A percentile compares a stretch with the other conserved stretches of the same genome.
Conservation (phyloP, 495 filamentous ascomycete genomes). For the Jackrogersella minutella region DNA sequence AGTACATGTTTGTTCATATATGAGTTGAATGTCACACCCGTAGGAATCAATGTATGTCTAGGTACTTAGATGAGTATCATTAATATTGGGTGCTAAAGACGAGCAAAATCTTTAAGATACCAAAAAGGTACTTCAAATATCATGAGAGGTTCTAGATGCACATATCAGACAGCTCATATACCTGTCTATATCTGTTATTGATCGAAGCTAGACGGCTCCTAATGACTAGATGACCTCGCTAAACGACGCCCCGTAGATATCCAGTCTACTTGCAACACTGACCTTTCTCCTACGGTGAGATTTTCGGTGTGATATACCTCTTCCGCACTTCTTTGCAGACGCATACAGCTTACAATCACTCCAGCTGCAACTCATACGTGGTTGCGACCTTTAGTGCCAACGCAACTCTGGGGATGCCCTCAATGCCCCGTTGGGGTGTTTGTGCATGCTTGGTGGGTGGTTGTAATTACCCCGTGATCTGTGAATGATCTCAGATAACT, state of each 20-base stretch:
- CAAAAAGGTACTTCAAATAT: neutral
- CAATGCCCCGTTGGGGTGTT: neutral
- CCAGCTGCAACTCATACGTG: neutral
- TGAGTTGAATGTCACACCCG: neutral
- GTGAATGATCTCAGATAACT: neutral
- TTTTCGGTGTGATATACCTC: slow-evolving; percentile 7
- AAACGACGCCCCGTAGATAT: neutral
- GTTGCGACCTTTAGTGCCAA: neutral
- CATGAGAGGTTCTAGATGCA: neutral
- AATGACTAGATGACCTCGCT: neutral
- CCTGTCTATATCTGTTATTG: neutral
- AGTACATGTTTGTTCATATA: neutral
- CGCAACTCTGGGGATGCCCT: neutral
- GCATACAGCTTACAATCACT: neutral
- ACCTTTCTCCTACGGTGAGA: neutral
- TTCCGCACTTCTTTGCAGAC: neutral
- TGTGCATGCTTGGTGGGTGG: neutral
- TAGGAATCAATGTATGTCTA: too few species aligned
- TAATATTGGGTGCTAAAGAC: too few species aligned
- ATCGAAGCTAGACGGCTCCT: slow-evolving; percentile 2
- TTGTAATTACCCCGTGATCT: neutral
- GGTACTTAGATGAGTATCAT: too few species aligned
- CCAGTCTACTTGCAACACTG: neutral
- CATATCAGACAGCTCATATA: neutral
- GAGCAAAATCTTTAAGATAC: neutral